These are phyloP conservation scores for Sphenostylis stenocarpa DNA, from an alignment of 306 rosid genomes.

Conservation along the genomic window DNA sequence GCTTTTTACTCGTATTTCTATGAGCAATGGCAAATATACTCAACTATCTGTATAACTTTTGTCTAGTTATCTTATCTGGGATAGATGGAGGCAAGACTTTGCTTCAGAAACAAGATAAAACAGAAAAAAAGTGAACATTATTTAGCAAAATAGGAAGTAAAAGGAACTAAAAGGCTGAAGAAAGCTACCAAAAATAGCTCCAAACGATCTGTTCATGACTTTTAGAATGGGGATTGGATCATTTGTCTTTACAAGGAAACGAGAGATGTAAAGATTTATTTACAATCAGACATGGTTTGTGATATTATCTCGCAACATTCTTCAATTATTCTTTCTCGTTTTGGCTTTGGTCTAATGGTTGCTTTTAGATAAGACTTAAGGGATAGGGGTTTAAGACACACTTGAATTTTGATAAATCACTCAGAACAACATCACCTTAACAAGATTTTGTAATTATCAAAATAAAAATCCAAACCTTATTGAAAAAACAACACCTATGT, in stretches of 20 bases:
- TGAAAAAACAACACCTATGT: too few species aligned
- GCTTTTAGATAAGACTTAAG: background rate
- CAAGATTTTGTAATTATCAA: too few species aligned
- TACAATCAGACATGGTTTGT: background rate
- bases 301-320: background rate
- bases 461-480: too few species aligned
- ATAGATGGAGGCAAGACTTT: slow-evolving; percentile 1
- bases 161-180: background rate
- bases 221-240: background rate
- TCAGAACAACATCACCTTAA: too few species aligned
- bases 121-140: background rate
- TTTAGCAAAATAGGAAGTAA: background rate
- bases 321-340: background rate
- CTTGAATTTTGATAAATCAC: too few species aligned
- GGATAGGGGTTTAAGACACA: background rate
- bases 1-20: background rate
- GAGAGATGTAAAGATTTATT: background rate
- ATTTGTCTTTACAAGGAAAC: background rate
- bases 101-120: slow-evolving; percentile 25
- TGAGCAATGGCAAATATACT: background rate
- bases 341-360: background rate
- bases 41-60: slow-evolving; percentile 8
- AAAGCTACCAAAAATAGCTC: background rate
- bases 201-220: background rate
- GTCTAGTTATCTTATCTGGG: background rate